These are phyloP conservation scores for Tuber brumale DNA, from an alignment of 495 filamentous ascomycete genomes.

Conservation along the genomic window DNA sequence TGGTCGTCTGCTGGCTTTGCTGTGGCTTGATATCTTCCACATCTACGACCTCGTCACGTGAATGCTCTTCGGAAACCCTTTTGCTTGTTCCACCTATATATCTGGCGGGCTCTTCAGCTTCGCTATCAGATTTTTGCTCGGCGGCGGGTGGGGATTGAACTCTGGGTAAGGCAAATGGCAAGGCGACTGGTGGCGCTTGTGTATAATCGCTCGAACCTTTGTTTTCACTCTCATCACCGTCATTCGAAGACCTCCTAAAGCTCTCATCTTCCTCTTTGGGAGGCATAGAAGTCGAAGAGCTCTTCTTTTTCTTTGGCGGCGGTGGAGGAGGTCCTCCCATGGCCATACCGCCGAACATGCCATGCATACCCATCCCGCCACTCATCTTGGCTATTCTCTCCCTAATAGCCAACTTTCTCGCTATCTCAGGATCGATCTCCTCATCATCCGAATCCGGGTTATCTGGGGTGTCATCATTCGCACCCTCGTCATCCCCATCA, in stretches of 20 bases:
- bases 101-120: constrained; percentile 44
- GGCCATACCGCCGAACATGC: constrained; percentile 78
- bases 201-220: constrained; percentile 32
- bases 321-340: constrained; percentile 50
- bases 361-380: constrained; percentile 94
- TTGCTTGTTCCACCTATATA: constrained; percentile 35
- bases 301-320: constrained; percentile 61
- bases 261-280: constrained; percentile 48
- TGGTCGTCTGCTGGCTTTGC: constrained; percentile 35
- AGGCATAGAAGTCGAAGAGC: constrained; percentile 45
- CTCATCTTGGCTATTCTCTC: constrained; percentile 98
- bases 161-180: constrained; percentile 36
- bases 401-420: constrained; percentile 77
- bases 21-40: constrained; percentile 57
- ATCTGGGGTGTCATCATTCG: constrained; percentile 46
- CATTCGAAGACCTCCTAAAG: constrained; percentile 43
- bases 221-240: constrained; percentile 45
- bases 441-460: constrained; percentile 76
- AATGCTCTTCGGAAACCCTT: constrained; percentile 42
- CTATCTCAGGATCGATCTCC: constrained; percentile 85
- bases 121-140: constrained; percentile 45
- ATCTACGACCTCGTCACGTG: constrained; percentile 53
- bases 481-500: constrained; percentile 46
- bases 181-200: constrained; percentile 46
- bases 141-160: constrained; percentile 31